Percentiles rank a stretch among this genome's conserved stretches.
These are phyloP conservation scores for Noccaea caerulescens DNA, from an alignment of 345 rosid genomes.

Conservation along the genomic window DNA sequence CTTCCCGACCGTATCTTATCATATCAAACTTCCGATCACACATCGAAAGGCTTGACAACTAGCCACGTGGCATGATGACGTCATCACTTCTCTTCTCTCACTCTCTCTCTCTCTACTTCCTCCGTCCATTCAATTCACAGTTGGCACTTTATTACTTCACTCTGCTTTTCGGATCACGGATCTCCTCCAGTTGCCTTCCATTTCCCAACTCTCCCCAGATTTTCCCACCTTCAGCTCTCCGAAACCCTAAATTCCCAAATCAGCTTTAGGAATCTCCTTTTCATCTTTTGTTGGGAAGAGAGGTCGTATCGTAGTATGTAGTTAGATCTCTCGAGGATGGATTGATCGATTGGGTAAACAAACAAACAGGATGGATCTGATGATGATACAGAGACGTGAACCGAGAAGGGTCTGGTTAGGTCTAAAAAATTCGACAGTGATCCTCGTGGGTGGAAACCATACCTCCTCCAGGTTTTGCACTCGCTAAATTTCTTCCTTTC, in stretches of 20 bases:
- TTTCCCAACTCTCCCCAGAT: not conserved
- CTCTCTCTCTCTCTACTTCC: slow-evolving; percentile 3
- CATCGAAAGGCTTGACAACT: slow-evolving; percentile 11
- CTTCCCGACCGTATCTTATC: slow-evolving; percentile 17
- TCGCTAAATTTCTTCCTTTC: slow-evolving; percentile 52
- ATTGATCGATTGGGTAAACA: slow-evolving; percentile 27
- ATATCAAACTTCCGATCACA: not conserved
- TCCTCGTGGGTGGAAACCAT: slow-evolving; percentile 99
- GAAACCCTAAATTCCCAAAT: slow-evolving; percentile 39
- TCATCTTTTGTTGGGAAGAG: slow-evolving; percentile 34
- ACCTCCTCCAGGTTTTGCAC: slow-evolving; percentile 98
- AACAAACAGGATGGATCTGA: slow-evolving; percentile 46
- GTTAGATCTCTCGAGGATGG: slow-evolving; percentile 36
- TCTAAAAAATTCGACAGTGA: slow-evolving; percentile 65
- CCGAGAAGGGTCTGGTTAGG: slow-evolving; percentile 75
- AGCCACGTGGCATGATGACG: slow-evolving; percentile 40
- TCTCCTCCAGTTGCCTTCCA: not conserved
- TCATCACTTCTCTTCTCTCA: not conserved
- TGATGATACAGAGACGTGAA: slow-evolving; percentile 49
- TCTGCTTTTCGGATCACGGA: slow-evolving; percentile 5
- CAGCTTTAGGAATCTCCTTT: slow-evolving; percentile 34
- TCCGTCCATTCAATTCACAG: slow-evolving; percentile 4
- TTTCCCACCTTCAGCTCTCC: not conserved
- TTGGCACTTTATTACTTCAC: slow-evolving; percentile 41
- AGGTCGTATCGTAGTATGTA: slow-evolving; percentile 27